phyloP scores from a whole-genome alignment of 2,329 filamentous ascomycete species.

The Beauveria asiatica region DNA sequence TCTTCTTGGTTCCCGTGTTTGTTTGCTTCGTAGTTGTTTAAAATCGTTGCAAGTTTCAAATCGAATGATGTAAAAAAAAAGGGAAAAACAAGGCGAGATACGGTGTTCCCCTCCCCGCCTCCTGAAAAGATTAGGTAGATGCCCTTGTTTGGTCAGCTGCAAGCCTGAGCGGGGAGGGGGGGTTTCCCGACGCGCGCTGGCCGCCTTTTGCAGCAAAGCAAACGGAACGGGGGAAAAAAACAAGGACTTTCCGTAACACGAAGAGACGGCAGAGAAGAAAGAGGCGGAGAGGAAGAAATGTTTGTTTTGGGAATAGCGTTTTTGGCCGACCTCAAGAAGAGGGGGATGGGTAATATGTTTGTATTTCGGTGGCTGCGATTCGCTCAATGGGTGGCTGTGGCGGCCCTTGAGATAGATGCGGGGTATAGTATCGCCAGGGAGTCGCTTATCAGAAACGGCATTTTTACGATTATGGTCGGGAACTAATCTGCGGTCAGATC shows the following conservation, averaged over 20 bases:
- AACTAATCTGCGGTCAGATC: too few species aligned
- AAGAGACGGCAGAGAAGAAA: neutral
- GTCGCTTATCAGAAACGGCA: neutral
- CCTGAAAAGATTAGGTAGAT: neutral
- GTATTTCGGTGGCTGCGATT: constrained; percentile 3
- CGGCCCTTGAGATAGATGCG: neutral
- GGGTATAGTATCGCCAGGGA: neutral
- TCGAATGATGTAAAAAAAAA: neutral
- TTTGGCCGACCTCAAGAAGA: neutral
- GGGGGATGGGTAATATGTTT: neutral
- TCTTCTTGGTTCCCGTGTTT: neutral
- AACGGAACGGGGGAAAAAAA: neutral
- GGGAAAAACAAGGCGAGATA: neutral
- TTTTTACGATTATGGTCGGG: too few species aligned
- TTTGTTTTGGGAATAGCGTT: neutral
- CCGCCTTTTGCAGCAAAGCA: neutral
- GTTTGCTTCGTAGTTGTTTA: neutral
- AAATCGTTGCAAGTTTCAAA: too few species aligned
- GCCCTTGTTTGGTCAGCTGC: neutral
- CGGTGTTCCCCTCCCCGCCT: neutral
- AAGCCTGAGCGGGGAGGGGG: neutral
- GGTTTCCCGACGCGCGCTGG: too few species aligned
- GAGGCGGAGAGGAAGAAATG: neutral
- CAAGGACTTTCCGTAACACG: too few species aligned
- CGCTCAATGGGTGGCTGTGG: neutral